Conservation (phyloP, 2,329 filamentous ascomycete species). For the Neofusicoccum kwambonambiense region DNA sequence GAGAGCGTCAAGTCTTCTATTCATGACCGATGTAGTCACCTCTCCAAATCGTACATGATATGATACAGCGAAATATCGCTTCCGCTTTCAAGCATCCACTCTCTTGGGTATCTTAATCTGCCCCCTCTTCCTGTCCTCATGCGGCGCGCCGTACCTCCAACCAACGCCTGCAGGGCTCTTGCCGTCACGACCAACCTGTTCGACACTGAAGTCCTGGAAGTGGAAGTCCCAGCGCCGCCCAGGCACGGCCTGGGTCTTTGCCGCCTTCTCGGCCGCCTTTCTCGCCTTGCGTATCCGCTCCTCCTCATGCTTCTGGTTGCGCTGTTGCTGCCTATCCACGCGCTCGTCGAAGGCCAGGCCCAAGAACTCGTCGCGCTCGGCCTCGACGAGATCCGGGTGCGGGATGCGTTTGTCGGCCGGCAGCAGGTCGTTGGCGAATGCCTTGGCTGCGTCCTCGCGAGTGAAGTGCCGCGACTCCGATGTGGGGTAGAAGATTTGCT, state of each 20-base stretch:
- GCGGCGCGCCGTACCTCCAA: constrained; percentile 61
- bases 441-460: constrained; percentile 63
- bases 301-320: constrained; percentile 37
- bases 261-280: constrained; percentile 41
- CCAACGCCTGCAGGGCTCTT: constrained; percentile 55
- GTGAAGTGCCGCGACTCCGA: constrained; percentile 64
- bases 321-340: constrained; percentile 25
- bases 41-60: not conserved
- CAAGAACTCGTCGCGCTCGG: constrained; percentile 37
- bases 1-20: not conserved
- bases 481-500: constrained; percentile 62
- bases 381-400: constrained; percentile 57
- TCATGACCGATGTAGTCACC: not conserved
- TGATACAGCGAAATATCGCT: not conserved
- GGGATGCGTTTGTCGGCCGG: constrained; percentile 64
- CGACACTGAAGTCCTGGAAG: constrained; percentile 57
- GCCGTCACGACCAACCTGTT: constrained; percentile 56
- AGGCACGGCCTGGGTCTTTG: constrained; percentile 39
- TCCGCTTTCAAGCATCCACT: constrained; percentile 45
- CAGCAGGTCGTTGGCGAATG: constrained; percentile 58
- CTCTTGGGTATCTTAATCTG: constrained; percentile 62
- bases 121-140: constrained; percentile 62
- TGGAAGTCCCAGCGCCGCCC: constrained; percentile 59
- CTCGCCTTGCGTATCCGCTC: constrained; percentile 40
- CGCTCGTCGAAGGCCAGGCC: constrained; percentile 38